A percentile compares a stretch with the other conserved stretches of the same genome.
Evolutionary conservation across 345 rosid genomes (phyloP).

Genomic region (Hypericum perforatum): DNA sequence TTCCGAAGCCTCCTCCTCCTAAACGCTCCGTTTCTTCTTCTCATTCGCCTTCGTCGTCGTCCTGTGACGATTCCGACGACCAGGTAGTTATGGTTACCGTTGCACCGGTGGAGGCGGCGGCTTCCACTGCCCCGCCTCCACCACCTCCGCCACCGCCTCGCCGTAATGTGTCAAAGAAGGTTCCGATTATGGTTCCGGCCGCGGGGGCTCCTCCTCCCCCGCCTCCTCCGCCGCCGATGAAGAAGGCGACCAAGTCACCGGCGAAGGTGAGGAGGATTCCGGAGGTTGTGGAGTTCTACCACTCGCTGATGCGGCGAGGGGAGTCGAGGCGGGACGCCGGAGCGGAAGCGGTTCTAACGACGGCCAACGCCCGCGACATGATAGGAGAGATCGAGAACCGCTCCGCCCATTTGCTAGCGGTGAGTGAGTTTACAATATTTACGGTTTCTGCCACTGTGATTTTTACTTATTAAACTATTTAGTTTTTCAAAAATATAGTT

Average conservation of each 20-base stretch:
- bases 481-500: too few relatives aligned
- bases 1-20: slow-evolving; percentile 95
- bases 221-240: slow-evolving; percentile 64
- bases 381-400: slow-evolving; percentile 99
- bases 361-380: slow-evolving; percentile 78
- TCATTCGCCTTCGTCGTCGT: slow-evolving; percentile 10
- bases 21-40: slow-evolving; percentile 32
- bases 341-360: slow-evolving; percentile 35
- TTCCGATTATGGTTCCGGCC: slow-evolving; percentile 11
- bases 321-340: slow-evolving; percentile 69
- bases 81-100: too few relatives aligned
- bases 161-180: slow-evolving; percentile 12
- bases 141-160: slow-evolving; percentile 5
- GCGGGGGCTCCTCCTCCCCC: slow-evolving; percentile 43
- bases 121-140: background rate
- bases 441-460: slow-evolving; percentile 32
- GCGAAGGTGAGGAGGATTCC: slow-evolving; percentile 84
- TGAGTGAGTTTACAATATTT: slow-evolving; percentile 49
- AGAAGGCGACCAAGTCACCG: slow-evolving; percentile 19
- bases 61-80: slow-evolving; percentile 4
- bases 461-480: background rate
- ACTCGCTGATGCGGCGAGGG: slow-evolving; percentile 85
- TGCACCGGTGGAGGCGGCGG: too few relatives aligned
- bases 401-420: slow-evolving; percentile 82
- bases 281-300: slow-evolving; percentile 96